Evolutionary conservation across 2,329 filamentous ascomycete genomes (phyloP).

Genomic region (Penicillium nordicum): DNA sequence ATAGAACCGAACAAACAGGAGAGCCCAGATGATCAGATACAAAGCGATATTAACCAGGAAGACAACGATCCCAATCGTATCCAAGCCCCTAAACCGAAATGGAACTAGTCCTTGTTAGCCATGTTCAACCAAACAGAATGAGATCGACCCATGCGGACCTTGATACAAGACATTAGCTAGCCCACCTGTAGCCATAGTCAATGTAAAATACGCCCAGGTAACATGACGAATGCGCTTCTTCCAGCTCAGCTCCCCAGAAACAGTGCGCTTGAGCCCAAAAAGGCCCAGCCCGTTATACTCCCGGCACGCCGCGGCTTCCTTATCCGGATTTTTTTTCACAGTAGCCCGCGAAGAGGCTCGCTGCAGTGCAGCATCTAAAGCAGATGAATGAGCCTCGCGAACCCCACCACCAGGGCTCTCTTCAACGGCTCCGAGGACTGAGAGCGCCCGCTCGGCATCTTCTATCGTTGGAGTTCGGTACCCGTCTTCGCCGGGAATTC

Average conservation of each 20-base stretch:
- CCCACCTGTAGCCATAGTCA: slow-evolving; percentile 61
- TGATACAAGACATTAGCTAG: slow-evolving; percentile 58
- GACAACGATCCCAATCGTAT: slow-evolving; percentile 58
- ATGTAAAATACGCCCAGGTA: slow-evolving; percentile 77
- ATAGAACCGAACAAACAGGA: slow-evolving; percentile 67
- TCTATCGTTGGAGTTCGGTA: slow-evolving; percentile 47
- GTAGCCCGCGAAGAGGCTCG: slow-evolving; percentile 20
- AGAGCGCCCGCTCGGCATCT: slow-evolving; percentile 35
- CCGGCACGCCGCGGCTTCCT: slow-evolving; percentile 5
- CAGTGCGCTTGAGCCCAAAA: slow-evolving; percentile 14
- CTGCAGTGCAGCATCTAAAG: slow-evolving; percentile 27
- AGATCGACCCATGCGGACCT: slow-evolving; percentile 42
- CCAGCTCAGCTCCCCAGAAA: slow-evolving; percentile 41
- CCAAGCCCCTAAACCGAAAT: slow-evolving; percentile 55
- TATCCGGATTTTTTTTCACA: slow-evolving; percentile 2
- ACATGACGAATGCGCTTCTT: slow-evolving; percentile 59
- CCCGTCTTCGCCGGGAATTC: slow-evolving; percentile 42
- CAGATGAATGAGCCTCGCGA: slow-evolving; percentile 29
- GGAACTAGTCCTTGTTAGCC: slow-evolving; percentile 41
- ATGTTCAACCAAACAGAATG: neutral
- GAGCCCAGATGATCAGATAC: slow-evolving; percentile 59
- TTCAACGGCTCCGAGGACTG: slow-evolving; percentile 5
- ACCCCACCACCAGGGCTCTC: slow-evolving; percentile 13
- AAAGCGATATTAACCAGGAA: slow-evolving; percentile 63
- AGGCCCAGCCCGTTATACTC: slow-evolving; percentile 17